Evolutionary conservation across 148 eudicot species (phyloP).

Genomic region (Fagopyrum homotropicum): DNA sequence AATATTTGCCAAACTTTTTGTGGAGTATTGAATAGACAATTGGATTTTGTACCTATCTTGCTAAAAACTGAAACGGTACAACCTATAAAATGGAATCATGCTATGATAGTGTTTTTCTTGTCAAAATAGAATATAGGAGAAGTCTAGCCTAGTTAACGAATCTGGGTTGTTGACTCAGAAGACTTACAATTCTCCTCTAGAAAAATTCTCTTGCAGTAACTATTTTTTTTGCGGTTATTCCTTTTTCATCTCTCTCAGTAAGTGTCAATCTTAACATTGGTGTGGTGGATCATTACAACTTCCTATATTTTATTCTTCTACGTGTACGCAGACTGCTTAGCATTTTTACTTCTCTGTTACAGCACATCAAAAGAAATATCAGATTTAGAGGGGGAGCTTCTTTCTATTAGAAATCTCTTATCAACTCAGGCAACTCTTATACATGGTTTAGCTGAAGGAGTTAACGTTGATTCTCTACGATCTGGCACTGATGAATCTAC

Average conservation of each 20-base stretch:
- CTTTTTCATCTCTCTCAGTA: neutral
- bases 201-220: neutral
- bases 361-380: slow-evolving; percentile 97
- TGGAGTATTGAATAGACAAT: neutral
- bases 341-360: slow-evolving; percentile 16
- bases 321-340: neutral
- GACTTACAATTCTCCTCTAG: neutral
- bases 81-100: slow-evolving; percentile 2
- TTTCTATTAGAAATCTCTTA: slow-evolving; percentile 84
- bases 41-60: neutral
- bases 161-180: neutral
- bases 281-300: neutral
- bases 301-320: neutral
- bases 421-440: slow-evolving; percentile 91
- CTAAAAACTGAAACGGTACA: neutral
- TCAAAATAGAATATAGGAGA: neutral
- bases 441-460: slow-evolving; percentile 94
- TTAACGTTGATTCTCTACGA: slow-evolving; percentile 55
- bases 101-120: neutral
- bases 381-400: slow-evolving; percentile 96
- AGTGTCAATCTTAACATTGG: neutral
- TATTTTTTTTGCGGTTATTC: neutral
- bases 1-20: neutral
- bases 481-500: slow-evolving; percentile 38
- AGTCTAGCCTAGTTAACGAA: neutral